These are phyloP conservation scores for Dissophora ornata DNA, from an alignment of 192 early-diverging fungal species.

Conservation along the genomic window DNA sequence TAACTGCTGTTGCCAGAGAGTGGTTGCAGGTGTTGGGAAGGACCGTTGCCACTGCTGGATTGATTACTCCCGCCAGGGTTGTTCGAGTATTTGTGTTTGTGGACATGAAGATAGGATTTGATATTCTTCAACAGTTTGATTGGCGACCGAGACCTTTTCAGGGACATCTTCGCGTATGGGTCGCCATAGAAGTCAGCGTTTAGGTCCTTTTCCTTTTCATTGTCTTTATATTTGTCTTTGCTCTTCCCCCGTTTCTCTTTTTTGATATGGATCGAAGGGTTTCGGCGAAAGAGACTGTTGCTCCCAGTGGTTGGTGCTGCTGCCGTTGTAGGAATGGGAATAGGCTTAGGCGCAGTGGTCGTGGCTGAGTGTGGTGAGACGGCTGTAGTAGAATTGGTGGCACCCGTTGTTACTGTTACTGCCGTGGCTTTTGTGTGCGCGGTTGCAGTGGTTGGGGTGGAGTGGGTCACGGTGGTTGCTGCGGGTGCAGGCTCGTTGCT, in stretches of 20 bases:
- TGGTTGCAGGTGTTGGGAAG: conserved; percentile 13
- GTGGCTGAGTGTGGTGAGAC: not conserved
- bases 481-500: not conserved
- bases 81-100: conserved; percentile 29
- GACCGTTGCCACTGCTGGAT: too few species aligned
- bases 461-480: not conserved
- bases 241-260: conserved; percentile 6
- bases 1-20: conserved; percentile 6
- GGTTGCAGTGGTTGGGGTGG: conserved; percentile 5
- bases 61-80: not conserved
- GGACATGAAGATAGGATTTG: conserved; percentile 38
- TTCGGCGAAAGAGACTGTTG: not conserved
- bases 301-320: not conserved
- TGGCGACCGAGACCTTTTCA: conserved; percentile 46
- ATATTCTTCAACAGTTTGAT: conserved; percentile 51
- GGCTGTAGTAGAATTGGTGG: not conserved
- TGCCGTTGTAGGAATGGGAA: not conserved
- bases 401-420: not conserved
- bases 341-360: not conserved
- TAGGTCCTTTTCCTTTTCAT: not conserved
- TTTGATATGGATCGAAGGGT: conserved; percentile 20
- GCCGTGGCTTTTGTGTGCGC: not conserved
- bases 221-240: conserved; percentile 11
- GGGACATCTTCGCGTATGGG: conserved; percentile 3
- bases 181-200: not conserved